These are phyloP conservation scores for Themeda triandra DNA, from an alignment of 176 grass and related monocot species.

Conservation along the genomic window DNA sequence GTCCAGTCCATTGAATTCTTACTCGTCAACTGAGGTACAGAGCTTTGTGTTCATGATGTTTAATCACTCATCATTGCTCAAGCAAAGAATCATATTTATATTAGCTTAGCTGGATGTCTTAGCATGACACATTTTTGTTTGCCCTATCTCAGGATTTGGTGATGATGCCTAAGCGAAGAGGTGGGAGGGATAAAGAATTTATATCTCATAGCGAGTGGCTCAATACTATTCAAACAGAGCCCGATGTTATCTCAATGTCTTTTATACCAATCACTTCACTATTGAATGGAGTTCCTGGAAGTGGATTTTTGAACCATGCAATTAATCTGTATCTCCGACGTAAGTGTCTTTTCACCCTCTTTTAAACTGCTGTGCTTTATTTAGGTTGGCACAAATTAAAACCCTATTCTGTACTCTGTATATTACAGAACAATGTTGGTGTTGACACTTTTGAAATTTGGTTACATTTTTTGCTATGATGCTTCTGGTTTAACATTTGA, in stretches of 20 bases:
- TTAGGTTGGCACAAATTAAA: neutral
- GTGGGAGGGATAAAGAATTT: conserved; percentile 73
- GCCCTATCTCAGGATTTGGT: conserved; percentile 59
- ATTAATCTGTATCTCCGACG: conserved; percentile 94
- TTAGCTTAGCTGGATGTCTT: conserved; percentile 21
- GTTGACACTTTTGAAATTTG: neutral
- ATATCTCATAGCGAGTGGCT: conserved; percentile 81
- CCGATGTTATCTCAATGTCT: conserved; percentile 92
- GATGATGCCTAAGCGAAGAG: conserved; percentile 78
- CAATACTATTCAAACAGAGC: conserved; percentile 68
- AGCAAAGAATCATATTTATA: neutral
- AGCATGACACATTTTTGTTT: conserved; percentile 24
- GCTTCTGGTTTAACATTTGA: neutral
- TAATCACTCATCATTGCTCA: neutral
- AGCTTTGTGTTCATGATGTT: conserved; percentile 7
- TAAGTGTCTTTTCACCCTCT: conserved; percentile 43
- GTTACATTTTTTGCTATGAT: neutral
- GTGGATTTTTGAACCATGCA: conserved; percentile 95
- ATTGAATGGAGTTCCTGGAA: conserved; percentile 93
- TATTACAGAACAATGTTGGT: neutral
- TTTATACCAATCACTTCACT: conserved; percentile 98
- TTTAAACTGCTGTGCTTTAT: neutral
- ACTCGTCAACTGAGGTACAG: conserved; percentile 65
- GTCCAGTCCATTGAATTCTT: conserved; percentile 62
- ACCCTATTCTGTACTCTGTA: neutral